Evolutionary conservation across 345 rosid species (phyloP), one percentile per base, ranked within the genome.

Genomic region (Syzygium oleosum): DNA sequence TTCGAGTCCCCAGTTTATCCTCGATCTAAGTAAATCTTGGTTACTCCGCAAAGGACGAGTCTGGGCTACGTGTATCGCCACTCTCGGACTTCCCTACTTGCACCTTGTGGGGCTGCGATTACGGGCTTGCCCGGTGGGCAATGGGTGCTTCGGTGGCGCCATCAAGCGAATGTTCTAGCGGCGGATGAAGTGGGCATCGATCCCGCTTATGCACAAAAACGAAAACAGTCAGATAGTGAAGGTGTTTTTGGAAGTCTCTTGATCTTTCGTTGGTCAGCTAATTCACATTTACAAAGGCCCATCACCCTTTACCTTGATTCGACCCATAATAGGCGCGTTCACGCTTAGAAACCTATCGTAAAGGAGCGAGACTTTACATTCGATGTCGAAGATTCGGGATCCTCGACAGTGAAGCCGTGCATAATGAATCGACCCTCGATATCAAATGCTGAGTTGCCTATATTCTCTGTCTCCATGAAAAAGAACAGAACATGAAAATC

Each of bases 11-110:
- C 7, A 43, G 46, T 43, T 43, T 0, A 43, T 43, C 46, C 46
- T 43, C 46, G 46, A 43, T 43, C 46, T 43, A 43, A 43, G 46
- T 43, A 43, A 43, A 43, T 43, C 46, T 43, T 43, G 46, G 46
- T 43, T 43, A 43, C 46, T 43, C 46, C 7, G 7, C 46, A 7
- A 43, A 5, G 7, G 46, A 43, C 7, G 46, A 43, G 7, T 43
- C 68, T 59, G 7, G 31, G 16, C 6, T 0, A 12, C 0, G 68
- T 12, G 8, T 13, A 27, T 27, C 68, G 68, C 68, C 17, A 0
- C 15, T 59, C 68, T 59, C 0, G 16, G 31, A 27, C 31, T 59
- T 59, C 17, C 0, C 29, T 0, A 59, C 17, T 0, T 61, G 68
- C 68, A 27, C 68, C 68, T 61, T 27, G 34, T 7, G 0, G 3